Evolutionary conservation across 495 filamentous ascomycete genomes (phyloP).

Genomic region (Xylaria scruposa): DNA sequence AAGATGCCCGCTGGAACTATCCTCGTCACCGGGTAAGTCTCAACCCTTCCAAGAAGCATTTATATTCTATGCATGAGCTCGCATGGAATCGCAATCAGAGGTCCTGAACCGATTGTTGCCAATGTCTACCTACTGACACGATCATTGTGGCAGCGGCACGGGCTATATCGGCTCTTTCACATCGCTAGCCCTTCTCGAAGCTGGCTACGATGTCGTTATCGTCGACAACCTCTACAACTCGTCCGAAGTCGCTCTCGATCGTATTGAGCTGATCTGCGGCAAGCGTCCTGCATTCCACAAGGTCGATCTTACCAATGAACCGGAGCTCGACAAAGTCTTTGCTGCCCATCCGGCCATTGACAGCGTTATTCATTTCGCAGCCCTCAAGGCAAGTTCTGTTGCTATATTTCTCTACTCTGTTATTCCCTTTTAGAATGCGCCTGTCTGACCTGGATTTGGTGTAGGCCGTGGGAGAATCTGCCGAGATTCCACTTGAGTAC

Average conservation of each 20-base stretch:
- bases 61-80: slow-evolving; percentile 18
- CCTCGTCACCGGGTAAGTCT: slow-evolving; percentile 85
- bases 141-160: slow-evolving; percentile 70
- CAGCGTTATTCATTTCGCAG: slow-evolving; percentile 98
- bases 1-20: slow-evolving; percentile 85
- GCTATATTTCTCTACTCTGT: slow-evolving; percentile 13
- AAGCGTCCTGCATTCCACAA: slow-evolving; percentile 87
- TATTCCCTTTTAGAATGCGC: slow-evolving; percentile 11
- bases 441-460: slow-evolving; percentile 6
- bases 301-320: slow-evolving; percentile 85
- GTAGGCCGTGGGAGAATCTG: slow-evolving; percentile 94
- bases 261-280: slow-evolving; percentile 91
- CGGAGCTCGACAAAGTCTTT: slow-evolving; percentile 85
- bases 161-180: slow-evolving; percentile 99
- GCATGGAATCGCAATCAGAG: background rate
- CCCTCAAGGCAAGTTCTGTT: slow-evolving; percentile 78
- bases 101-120: slow-evolving; percentile 21
- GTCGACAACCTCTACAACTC: slow-evolving; percentile 97
- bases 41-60: slow-evolving; percentile 17
- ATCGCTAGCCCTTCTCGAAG: slow-evolving; percentile 84
- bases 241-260: slow-evolving; percentile 83
- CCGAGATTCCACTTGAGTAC: slow-evolving; percentile 95
- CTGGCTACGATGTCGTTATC: slow-evolving; percentile 95
- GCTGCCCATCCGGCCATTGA: slow-evolving; percentile 89
- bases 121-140: slow-evolving; percentile 25